phyloP scores from a whole-genome alignment of 2,329 filamentous ascomycete species.

The Aspergillus sp. region DNA sequence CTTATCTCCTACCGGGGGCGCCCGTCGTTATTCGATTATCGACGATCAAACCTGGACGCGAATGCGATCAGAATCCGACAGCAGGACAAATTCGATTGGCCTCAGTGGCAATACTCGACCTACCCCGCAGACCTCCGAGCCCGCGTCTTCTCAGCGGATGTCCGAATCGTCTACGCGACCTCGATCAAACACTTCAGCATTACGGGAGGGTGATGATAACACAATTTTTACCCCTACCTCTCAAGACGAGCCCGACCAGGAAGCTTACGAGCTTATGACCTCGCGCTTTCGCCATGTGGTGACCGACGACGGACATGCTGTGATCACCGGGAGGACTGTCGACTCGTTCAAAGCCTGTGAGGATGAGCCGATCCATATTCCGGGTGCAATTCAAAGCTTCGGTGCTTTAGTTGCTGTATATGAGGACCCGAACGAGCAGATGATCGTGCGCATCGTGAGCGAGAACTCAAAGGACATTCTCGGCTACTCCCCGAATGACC shows the following conservation, averaged over 20 bases:
- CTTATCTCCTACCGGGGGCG: conserved; percentile 19
- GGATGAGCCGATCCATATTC: conserved; percentile 87
- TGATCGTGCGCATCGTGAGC: conserved; percentile 72
- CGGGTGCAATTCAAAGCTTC: conserved; percentile 77
- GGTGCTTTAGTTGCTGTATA: conserved; percentile 73
- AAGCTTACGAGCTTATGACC: conserved; percentile 58
- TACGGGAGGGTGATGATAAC: not conserved
- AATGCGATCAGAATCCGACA: conserved; percentile 16
- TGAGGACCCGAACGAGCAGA: conserved; percentile 61
- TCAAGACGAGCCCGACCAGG: conserved; percentile 18
- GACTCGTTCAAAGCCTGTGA: conserved; percentile 76
- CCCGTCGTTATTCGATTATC: conserved; percentile 30
- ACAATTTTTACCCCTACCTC: not conserved
- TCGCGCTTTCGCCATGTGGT: conserved; percentile 75
- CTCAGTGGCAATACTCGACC: not conserved
- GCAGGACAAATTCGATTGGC: not conserved
- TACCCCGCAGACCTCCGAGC: not conserved
- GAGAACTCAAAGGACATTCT: conserved; percentile 77
- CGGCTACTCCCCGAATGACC: conserved; percentile 72
- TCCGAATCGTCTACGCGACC: not conserved
- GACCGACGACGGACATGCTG: conserved; percentile 74
- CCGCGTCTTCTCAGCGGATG: conserved; percentile 1
- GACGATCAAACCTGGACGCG: conserved; percentile 27
- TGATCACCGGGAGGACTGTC: conserved; percentile 77
- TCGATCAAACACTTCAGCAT: not conserved